phyloP scores from a whole-genome alignment of 176 grass and related monocot genomes.

The Cymbopogon citratus region DNA sequence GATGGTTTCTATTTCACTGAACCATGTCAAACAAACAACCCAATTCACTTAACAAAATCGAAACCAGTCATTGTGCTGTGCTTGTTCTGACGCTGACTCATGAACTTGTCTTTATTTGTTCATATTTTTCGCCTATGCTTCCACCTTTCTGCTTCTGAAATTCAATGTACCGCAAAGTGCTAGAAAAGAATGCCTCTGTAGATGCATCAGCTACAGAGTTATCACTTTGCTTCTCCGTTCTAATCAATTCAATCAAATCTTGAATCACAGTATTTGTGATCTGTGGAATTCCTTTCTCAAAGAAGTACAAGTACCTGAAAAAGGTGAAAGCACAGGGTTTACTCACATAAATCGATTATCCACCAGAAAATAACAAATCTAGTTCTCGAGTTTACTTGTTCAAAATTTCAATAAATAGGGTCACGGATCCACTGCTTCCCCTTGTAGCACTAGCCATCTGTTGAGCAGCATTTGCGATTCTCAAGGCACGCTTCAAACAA shows the following conservation, averaged over 20 bases:
- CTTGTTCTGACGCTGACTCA: background rate
- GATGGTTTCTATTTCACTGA: conserved; percentile 21
- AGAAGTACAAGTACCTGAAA: conserved; percentile 94
- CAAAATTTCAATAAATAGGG: conserved; percentile 93
- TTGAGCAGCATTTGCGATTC: conserved; percentile 94
- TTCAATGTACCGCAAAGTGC: conserved; percentile 84
- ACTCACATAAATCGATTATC: background rate
- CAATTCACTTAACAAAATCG: conserved; percentile 11
- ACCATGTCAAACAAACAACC: conserved; percentile 26
- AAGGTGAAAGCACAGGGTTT: background rate
- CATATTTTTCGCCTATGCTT: conserved; percentile 78
- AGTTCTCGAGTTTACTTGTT: conserved; percentile 72
- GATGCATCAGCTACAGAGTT: conserved; percentile 51
- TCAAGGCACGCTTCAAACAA: conserved; percentile 96
- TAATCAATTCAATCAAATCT: conserved; percentile 91
- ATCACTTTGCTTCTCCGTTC: conserved; percentile 79
- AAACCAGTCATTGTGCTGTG: background rate
- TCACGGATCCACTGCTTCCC: conserved; percentile 73
- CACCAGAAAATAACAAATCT: conserved; percentile 22
- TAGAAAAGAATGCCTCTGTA: conserved; percentile 82
- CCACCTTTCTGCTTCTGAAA: conserved; percentile 98
- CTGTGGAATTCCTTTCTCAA: conserved; percentile 95
- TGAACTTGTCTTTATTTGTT: conserved; percentile 63
- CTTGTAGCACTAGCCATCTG: conserved; percentile 86
- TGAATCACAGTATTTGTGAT: conserved; percentile 84